phyloP scores from a whole-genome alignment of 116 monocot genomes.

The Posidonia oceanica region DNA sequence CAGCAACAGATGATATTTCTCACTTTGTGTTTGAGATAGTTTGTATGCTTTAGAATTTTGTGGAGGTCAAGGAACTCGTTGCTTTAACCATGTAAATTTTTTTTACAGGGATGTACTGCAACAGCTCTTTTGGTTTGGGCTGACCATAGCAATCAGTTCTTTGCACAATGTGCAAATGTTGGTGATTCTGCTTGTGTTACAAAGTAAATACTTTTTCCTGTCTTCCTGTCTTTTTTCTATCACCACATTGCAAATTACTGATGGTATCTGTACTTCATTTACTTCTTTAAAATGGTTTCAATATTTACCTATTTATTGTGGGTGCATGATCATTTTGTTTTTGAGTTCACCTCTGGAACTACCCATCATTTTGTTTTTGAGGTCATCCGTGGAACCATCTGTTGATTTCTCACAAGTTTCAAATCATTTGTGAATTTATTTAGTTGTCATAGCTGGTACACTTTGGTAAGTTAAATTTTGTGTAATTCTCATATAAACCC shows the following conservation, averaged over 20 bases:
- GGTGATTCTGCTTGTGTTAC: constrained; percentile 94
- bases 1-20: no score
- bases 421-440: no score
- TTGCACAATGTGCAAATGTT: constrained; percentile 95
- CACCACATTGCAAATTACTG: neutral
- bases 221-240: neutral
- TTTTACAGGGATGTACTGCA: constrained; percentile 91
- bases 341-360: no score
- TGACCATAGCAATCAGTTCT: constrained; percentile 51
- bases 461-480: no score
- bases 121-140: constrained; percentile 85
- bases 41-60: neutral
- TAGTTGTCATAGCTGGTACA: no score
- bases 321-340: no score
- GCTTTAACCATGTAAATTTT: neutral
- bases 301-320: neutral
- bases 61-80: neutral
- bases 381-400: no score
- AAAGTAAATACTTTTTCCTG: constrained; percentile 26
- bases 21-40: no score
- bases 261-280: neutral
- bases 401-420: no score
- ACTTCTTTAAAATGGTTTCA: constrained; percentile 1
- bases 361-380: no score
- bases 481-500: no score